Conservation (phyloP, 2,329 filamentous ascomycete genomes). For the Chrysoporthe puriensis region DNA sequence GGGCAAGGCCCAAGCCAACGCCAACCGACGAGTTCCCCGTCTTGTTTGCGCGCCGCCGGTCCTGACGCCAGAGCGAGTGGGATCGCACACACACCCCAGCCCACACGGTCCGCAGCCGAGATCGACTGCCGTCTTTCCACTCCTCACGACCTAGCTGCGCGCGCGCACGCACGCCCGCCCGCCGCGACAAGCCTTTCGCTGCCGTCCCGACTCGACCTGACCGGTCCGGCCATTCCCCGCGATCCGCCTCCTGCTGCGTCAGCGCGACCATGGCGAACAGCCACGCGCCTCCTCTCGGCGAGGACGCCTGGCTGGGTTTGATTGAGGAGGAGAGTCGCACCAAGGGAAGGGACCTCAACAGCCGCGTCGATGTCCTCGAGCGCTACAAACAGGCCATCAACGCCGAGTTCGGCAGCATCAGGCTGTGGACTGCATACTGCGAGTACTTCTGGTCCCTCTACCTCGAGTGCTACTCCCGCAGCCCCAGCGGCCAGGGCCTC, state of each 20-base stretch:
- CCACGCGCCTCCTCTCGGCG: conserved; percentile 61
- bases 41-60: conserved; percentile 18
- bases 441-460: conserved; percentile 78
- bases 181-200: conserved; percentile 9
- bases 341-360: conserved; percentile 63
- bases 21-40: conserved; percentile 4
- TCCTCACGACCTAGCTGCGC: conserved; percentile 7
- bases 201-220: neutral
- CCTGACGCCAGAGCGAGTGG: conserved; percentile 1
- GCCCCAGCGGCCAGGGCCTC: conserved; percentile 54
- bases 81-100: neutral
- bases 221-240: conserved; percentile 7
- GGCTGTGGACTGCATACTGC: conserved; percentile 77
- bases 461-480: conserved; percentile 60
- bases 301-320: conserved; percentile 78
- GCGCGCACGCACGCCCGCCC: conserved; percentile 6
- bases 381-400: conserved; percentile 70
- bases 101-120: neutral
- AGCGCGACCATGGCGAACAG: conserved; percentile 43
- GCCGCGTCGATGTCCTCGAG: conserved; percentile 71
- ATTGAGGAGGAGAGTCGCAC: conserved; percentile 69
- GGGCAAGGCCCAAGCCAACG: conserved; percentile 7
- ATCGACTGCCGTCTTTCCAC: neutral
- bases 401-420: conserved; percentile 74
- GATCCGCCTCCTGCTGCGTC: conserved; percentile 2